Base-by-base conservation (phyloP, 805 yeast species). In the Ogataea nakhonphanomensis region DNA sequence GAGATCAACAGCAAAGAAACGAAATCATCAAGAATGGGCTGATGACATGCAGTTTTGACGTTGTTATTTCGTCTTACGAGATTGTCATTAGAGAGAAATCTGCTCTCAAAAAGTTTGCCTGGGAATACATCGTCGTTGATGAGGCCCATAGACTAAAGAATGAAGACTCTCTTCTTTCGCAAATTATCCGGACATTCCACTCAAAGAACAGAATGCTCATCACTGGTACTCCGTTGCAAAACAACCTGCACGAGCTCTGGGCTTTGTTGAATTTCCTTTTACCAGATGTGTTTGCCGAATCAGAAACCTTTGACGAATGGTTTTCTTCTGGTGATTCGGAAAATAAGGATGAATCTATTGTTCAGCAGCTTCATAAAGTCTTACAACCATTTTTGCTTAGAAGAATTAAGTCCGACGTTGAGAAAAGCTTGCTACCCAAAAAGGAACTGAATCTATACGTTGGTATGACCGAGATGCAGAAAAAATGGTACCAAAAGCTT, bases 71-170 rank as follows among this genome's bases (percentile, higher is more conserved):
- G 0, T 81, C 90, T 4, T 84, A 81, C 55, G 93, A 84, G 58
- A 82, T 84, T 46, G 84, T 84, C 21, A 84, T 84, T 39, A 73
- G 78, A 51, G 93, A 84, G 58, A 84, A 84, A 55, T 63, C 88
- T 0, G 63, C 78, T 1, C 73, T 84, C 53, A 72, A 62, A 43
- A 84, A 83, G 55, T 75, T 84, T 50, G 73, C 71, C 43, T 84
- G 93, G 91, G 78, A 81, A 55, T 84, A 84, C 56, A 79, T 84
- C 35, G 70, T 84, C 14, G 81, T 84, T 46, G 95, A 84, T 61
- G 95, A 84, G 62, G 93, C 91, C 3, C 95, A 84, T 58, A 70
- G 93, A 65, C 79, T 84, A 49, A 84, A 84, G 54, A 84, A 84
- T 57, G 93, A 84, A 54, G 84, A 81, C 54, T 74, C 83, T 2